Evolutionary conservation across 2,329 filamentous ascomycete species (phyloP).

Genomic region (Pleoardoris graminearum): DNA sequence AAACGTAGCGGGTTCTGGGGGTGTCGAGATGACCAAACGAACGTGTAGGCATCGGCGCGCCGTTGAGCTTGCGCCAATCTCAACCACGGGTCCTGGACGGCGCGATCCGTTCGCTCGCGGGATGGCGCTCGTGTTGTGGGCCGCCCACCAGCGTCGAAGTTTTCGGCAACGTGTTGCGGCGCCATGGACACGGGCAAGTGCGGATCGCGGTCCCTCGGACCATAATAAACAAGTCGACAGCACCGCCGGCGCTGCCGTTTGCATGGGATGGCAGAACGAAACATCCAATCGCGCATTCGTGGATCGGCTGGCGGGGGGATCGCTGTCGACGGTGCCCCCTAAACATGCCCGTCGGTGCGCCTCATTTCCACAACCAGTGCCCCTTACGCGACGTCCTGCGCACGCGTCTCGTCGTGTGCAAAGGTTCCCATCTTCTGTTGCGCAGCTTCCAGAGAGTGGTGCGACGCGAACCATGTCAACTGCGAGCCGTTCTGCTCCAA

Average conservation of each 20-base stretch:
- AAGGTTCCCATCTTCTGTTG: slow-evolving; percentile 19
- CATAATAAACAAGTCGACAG: background rate
- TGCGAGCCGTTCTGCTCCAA: slow-evolving; percentile 18
- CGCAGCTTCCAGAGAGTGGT: background rate
- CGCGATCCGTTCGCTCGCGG: slow-evolving; percentile 1
- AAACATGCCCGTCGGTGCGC: slow-evolving; percentile 13
- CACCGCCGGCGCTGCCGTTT: no score
- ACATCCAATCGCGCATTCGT: slow-evolving; percentile 2
- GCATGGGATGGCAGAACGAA: slow-evolving; percentile 7
- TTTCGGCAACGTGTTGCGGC: background rate
- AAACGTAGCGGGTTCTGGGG: background rate
- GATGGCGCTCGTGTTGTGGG: background rate
- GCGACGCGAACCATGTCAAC: slow-evolving; percentile 19
- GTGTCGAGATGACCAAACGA: background rate
- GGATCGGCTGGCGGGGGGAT: slow-evolving; percentile 10
- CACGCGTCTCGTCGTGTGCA: slow-evolving; percentile 23
- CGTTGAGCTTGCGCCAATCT: background rate
- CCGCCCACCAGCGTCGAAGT: no score
- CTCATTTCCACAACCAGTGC: slow-evolving; percentile 21
- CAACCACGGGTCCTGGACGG: background rate
- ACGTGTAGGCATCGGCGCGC: background rate
- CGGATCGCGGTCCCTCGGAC: background rate
- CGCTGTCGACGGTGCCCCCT: slow-evolving; percentile 20
- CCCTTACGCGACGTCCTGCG: slow-evolving; percentile 22
- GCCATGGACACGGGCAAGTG: background rate